A percentile compares a stretch with the other conserved stretches of the same genome.
phyloP scores from a whole-genome alignment of 2,329 filamentous ascomycete genomes.

The Aspergillus sp. region DNA sequence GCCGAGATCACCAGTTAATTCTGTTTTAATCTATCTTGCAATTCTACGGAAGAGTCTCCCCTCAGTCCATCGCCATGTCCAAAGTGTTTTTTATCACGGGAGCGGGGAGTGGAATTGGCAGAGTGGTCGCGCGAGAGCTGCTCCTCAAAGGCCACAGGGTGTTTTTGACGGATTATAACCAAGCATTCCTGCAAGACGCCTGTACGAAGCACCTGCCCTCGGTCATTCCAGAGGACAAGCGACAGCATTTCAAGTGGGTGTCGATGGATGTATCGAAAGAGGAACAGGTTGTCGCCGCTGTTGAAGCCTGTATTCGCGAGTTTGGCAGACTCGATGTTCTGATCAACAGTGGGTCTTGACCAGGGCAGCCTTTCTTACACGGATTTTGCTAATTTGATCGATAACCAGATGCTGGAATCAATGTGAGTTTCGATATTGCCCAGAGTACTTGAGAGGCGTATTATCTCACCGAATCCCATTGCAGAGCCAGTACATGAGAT shows the following conservation, averaged over 20 bases:
- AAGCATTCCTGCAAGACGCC: neutral
- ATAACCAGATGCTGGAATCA: neutral
- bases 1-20: no score
- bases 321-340: neutral
- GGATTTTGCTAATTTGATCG: no score
- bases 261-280: neutral
- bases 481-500: slow-evolving; percentile 1
- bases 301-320: neutral
- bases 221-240: neutral
- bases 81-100: neutral
- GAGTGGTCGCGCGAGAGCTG: neutral
- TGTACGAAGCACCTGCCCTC: neutral
- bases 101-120: neutral
- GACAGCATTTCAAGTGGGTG: neutral
- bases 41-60: no score
- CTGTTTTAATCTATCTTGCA: no score
- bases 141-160: neutral
- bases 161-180: neutral
- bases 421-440: neutral
- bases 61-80: neutral
- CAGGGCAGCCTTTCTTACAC: no score
- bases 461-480: neutral
- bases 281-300: neutral
- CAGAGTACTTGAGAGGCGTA: neutral
- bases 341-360: neutral